These are phyloP conservation scores for Catharanthus roseus DNA, from an alignment of 257 asterid genomes.

Conservation along the genomic window DNA sequence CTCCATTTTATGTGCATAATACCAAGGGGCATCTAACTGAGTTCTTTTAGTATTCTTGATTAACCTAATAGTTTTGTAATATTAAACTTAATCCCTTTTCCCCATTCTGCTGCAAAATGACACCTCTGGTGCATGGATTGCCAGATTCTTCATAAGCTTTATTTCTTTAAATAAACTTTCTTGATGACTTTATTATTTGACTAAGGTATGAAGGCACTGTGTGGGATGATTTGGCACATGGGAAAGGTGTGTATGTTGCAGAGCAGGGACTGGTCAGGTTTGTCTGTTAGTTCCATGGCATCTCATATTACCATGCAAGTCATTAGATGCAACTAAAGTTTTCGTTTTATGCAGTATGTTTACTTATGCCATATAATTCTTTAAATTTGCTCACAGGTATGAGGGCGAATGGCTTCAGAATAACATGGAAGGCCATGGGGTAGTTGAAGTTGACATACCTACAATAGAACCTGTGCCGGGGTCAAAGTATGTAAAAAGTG, in stretches of 20 bases:
- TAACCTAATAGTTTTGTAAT: neutral
- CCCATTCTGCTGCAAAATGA: neutral
- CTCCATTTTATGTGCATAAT: neutral
- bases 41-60: neutral
- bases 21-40: neutral
- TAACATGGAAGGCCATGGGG: conserved; percentile 97
- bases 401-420: conserved; percentile 99
- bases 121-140: neutral
- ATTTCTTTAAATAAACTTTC: neutral
- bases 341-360: neutral
- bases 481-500: conserved; percentile 53
- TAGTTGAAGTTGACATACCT: conserved; percentile 96
- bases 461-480: conserved; percentile 78
- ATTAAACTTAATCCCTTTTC: neutral
- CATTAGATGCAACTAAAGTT: neutral
- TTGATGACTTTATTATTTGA: conserved; percentile 15
- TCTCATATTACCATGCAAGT: conserved; percentile 3
- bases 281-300: conserved; percentile 9
- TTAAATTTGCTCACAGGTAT: conserved; percentile 44
- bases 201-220: conserved; percentile 98
- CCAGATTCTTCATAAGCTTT: neutral
- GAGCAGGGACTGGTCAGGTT: conserved; percentile 93
- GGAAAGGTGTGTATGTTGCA: conserved; percentile 85
- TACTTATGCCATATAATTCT: neutral
- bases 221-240: conserved; percentile 99